Base-by-base conservation (phyloP, 805 yeast genomes). In the Ogataea ganodermae region DNA sequence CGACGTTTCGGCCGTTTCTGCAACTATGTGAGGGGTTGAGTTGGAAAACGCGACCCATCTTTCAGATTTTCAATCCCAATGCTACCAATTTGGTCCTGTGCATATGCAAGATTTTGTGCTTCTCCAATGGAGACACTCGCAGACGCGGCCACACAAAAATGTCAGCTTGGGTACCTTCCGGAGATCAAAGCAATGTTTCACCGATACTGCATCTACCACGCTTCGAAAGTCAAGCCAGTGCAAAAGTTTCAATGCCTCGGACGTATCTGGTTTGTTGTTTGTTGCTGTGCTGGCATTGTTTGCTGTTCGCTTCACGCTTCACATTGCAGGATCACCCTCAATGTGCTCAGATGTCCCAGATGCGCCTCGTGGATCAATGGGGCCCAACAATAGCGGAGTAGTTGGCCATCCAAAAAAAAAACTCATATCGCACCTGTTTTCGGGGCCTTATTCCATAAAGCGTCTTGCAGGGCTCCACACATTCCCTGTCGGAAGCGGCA, bases 321-420 rank as follows among this genome's bases (percentile, higher is more conserved):
- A 30, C 33, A 30, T 30, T 30, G 33, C 33, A 30, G 33, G 33
- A 30, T 8, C 17, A 30, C 16, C 33, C 33, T 30, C 33, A n/a
- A n/a, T 30, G 18, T 30, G 33, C 6, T 30, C 33, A 14, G 6
- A 13, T 30, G 9, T 3, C 16, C 33, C 33, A 9, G 16, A 30
- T 30, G 33, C 33, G 33, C 33, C 33, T 30, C 33, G 33, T 30
- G 33, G 33, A 30, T 30, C 33, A 30, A 30, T 30, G 33, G 17
- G n/a, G 16, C 16, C 33, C 33, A 30, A 30, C 33, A 30, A 30
- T 30, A 30, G 33, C 17, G 18, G 33, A 30, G 33, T n/a, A 9
- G 17, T 30, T 14, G 18, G 33, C 14, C 33, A 30, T 14, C 18
- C 30, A n/a, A 27, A 30, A 30, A 30, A 30, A 30, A 30, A 30